Base-by-base conservation (phyloP, 106 monocot genomes). In the Allium sativum region DNA sequence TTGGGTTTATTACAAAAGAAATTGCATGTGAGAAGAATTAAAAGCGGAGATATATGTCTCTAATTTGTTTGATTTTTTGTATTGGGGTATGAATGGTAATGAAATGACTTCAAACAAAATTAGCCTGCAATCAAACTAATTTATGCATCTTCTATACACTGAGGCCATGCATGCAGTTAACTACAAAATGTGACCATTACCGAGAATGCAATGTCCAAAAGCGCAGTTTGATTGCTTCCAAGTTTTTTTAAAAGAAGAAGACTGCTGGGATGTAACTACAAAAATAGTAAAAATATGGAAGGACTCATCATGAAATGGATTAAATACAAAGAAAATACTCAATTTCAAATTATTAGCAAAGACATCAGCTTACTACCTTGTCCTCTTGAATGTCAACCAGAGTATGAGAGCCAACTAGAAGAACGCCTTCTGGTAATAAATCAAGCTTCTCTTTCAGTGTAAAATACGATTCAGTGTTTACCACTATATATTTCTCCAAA, bases 191-290 rank as follows among this genome's bases (percentile, higher is more conserved):
- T 45, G 21, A 14, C 11, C 48, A 22, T 12, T 21, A 99, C 98
- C 82, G 88, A 83, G 64, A 99, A 88, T 68, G 91, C 78, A 73
- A 99, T 81, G 74, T 99, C 98, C 57, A 99, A 79, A 20, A 99
- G 74, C 47, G 98, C 82, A 45, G 90, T 90, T 67, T 99, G 98
- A 73, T 76, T 99, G 73, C 85, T 99, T 58, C 92, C 88, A 69
- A 99, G 88, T 72, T 99, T 99, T 46, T 92, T 92, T 67, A 99
- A 99, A 45, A n/a, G n/a, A n/a, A 99, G 88, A 78, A 92, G 86
- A 16, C 91, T 81, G n/a, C 91, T 86, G 56, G 85, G 91, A 76
- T 99, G 98, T 73, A 85, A 83, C 98, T 99, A 71, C 92, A 55
- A 72, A 52, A 2, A 50, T 15, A 52, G 12, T 31, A 51, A 50